Evolutionary conservation across 768 basidiomycete species (phyloP), one percentile per base, ranked within the genome.

Genomic region (Gymnopilus dilepis): DNA sequence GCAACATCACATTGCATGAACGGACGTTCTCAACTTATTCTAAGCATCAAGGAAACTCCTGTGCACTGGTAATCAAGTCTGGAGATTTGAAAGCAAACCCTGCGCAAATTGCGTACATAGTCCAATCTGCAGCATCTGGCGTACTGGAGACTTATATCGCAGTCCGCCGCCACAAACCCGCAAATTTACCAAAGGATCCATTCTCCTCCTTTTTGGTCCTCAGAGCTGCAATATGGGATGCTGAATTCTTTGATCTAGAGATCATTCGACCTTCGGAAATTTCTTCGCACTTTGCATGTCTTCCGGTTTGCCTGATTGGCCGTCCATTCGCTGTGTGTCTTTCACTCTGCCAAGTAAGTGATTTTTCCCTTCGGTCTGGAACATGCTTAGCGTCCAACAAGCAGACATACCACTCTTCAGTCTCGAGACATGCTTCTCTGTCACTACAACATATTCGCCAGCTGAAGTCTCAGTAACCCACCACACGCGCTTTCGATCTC

Each of bases 31-130:
- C 58, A 22, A 38, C 41, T n/a, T n/a, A 5, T 17, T 60, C 48
- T 26, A 33, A 41, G 24, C 58, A 60, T 50, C 19, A n/a, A 1
- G 58, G 58, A 15, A 60, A 60, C 24, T 53, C 50, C 47, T 41
- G 15, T 24, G 21, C 53, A 3, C 53, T 34, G 33, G 30, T 34
- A 7, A 34, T 6, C 15, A 17, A 5, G 9, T 15, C 33, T 13
- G 24, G 4, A 6, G 38, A 15, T 15, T 13, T 34, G 48, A 15
- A n/a, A 13, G 9, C 12, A 17, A 11, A 19, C 7, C 58, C 58
- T 37, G 58, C 58, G 4, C 50, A 31, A 21, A 60, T 60, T 30
- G 17, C 33, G 11, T n/a, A 53, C 34, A 60, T 40, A 4, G 13
- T 40, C n/a, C 58, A 60, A 52, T 21, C 30, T 41, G 5, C 40